These are phyloP conservation scores for Cercospora sojina DNA, from an alignment of 2,329 filamentous ascomycete species.

Conservation along the genomic window DNA sequence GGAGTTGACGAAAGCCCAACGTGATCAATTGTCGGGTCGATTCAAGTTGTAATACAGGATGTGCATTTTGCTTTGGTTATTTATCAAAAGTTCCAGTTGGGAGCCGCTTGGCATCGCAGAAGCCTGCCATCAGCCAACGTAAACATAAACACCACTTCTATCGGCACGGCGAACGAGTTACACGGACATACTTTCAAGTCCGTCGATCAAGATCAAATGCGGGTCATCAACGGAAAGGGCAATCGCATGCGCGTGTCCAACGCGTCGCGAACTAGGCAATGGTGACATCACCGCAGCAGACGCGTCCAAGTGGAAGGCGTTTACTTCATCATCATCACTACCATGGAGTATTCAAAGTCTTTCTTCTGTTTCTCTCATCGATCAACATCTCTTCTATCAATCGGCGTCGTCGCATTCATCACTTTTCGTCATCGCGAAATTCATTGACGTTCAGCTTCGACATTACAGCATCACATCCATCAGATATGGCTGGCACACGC, in stretches of 20 bases:
- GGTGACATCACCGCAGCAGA: background rate
- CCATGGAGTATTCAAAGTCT: background rate
- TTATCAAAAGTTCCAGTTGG: too few relatives aligned
- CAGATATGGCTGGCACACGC: constrained; percentile 17
- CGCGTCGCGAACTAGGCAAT: constrained; percentile 10
- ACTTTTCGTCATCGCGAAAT: background rate
- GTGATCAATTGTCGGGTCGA: too few relatives aligned
- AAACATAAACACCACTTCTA: background rate
- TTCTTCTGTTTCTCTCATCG: background rate
- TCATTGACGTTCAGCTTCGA: background rate
- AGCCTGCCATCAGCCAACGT: background rate
- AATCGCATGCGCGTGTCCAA: background rate
- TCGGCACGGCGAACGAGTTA: background rate
- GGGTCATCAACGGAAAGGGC: background rate
- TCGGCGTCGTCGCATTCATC: background rate
- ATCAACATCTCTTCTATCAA: background rate
- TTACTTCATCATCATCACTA: constrained; percentile 4
- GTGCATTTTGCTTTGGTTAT: too few relatives aligned
- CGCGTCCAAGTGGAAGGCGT: background rate
- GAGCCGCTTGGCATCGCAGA: too few relatives aligned
- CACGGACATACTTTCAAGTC: background rate
- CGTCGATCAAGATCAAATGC: background rate
- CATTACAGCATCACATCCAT: background rate
- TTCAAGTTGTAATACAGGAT: too few relatives aligned
- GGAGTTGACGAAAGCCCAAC: too few relatives aligned